Evolutionary conservation across 495 filamentous ascomycete genomes (phyloP).

Genomic region (Hyaloscypha variabilis): DNA sequence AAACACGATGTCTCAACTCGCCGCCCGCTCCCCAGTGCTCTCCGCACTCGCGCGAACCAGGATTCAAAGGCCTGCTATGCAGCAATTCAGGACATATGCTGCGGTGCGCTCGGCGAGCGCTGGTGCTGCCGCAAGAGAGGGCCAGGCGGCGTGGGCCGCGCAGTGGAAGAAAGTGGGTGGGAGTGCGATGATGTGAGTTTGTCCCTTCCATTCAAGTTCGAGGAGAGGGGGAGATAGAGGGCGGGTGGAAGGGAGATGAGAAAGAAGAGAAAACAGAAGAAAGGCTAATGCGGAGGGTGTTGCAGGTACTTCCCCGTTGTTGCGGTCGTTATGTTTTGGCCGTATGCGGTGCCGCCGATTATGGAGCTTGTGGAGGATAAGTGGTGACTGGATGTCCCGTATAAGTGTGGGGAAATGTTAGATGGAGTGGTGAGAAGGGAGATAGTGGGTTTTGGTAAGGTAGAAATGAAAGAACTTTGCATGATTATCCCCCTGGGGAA

Average conservation of each 20-base stretch:
- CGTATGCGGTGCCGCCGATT: slow-evolving; percentile 19
- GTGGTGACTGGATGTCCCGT: neutral
- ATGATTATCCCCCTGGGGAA: too few species aligned
- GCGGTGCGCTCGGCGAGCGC: slow-evolving; percentile 1
- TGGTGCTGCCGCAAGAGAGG: neutral
- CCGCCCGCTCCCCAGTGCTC: neutral
- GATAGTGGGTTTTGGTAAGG: neutral
- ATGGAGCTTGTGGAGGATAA: slow-evolving; percentile 19
- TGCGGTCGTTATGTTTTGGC: slow-evolving; percentile 31
- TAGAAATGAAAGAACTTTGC: too few species aligned
- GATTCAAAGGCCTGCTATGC: neutral
- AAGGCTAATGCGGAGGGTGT: neutral
- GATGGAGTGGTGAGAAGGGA: neutral
- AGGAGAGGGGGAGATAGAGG: neutral
- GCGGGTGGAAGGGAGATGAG: neutral
- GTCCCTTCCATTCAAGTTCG: neutral
- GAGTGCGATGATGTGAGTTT: slow-evolving; percentile 28
- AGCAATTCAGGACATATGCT: slow-evolving; percentile 8
- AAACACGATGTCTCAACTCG: slow-evolving; percentile 10
- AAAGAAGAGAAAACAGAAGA: neutral
- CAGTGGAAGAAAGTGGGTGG: slow-evolving; percentile 15
- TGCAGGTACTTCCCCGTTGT: slow-evolving; percentile 27
- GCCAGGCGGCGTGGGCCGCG: slow-evolving; percentile 27
- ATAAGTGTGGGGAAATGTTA: neutral
- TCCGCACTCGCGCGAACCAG: slow-evolving; percentile 13